Evolutionary conservation across 2,329 filamentous ascomycete species (phyloP), one percentile per base, ranked within the genome.

Genomic region (Fusarium sulawesiense): DNA sequence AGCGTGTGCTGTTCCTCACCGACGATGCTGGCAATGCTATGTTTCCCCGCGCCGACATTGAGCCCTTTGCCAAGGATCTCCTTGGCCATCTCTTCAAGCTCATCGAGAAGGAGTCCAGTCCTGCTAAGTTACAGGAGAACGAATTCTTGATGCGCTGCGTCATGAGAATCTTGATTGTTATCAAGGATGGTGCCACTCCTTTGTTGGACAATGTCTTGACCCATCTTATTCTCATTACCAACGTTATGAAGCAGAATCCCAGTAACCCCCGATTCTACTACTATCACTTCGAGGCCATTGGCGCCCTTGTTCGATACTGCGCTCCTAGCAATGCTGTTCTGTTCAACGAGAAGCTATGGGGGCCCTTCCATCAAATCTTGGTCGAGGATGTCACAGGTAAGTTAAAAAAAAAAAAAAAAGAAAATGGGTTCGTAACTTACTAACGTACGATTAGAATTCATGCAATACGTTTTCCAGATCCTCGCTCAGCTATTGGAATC

Each of bases 241-340:
- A 92, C 75, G 91, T 97, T 72, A 98, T 98, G 80, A 92, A 94
- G 77, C 88, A 92, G 73, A 99, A 99, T 80, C 96, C 96, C 1
- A 98, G 94, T 83, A 99, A 99, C 80, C 96, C 96, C 4, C 89
- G 93, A 14, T 99, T 99, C 83, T 98, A 98, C 82, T 99, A 99
- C 84, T 99, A 95, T 80, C 93, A 97, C 78, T 99, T 99, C 69
- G 96, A 99, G 83, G 93, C 93, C 5, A 84, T 99, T 47, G 96
- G 96, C 34, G 95, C 96, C 18, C 86, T 99, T 49, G 92, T 98
- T 23, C 79, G 81, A 87, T 85, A 90, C 86, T 82, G 93, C 85
- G 77, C 91, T 83, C 66, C 81, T 4, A 85, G 86, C 5, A 88
- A 93, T 70, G 89, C 92, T 12, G 86, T 89, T 29, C 89, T 92